Evolutionary conservation across 2,329 filamentous ascomycete genomes (phyloP).

Genomic region (Ophiostoma populinum): DNA sequence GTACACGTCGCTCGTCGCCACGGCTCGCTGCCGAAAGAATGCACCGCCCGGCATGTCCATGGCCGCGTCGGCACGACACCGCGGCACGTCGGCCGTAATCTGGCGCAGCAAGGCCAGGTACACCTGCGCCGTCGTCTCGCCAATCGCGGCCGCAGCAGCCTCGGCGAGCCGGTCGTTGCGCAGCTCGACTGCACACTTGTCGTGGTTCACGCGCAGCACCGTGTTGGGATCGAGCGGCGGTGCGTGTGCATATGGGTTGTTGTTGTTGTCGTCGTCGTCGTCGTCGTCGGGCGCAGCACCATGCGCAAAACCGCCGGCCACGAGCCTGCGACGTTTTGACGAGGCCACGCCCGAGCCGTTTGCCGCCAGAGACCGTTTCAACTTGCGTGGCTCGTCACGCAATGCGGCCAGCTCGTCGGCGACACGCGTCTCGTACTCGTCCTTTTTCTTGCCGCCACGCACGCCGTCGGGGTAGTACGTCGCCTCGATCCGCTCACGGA

Average conservation of each 20-base stretch:
- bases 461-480: conserved; percentile 33
- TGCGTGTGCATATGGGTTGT: no score
- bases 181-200: conserved; percentile 67
- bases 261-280: conserved; percentile 13
- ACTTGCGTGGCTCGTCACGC: conserved; percentile 30
- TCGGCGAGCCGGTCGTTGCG: conserved; percentile 62
- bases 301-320: conserved; percentile 27
- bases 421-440: conserved; percentile 40
- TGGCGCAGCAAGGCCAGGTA: conserved; percentile 58
- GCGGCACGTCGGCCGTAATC: conserved; percentile 49
- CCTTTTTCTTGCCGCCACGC: conserved; percentile 48
- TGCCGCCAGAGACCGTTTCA: conserved; percentile 34
- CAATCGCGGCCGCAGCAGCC: conserved; percentile 54
- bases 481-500: conserved; percentile 45
- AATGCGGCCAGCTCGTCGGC: conserved; percentile 34
- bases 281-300: conserved; percentile 24
- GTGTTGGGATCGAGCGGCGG: conserved; percentile 39
- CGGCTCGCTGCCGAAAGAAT: conserved; percentile 17
- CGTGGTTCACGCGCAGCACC: conserved; percentile 65
- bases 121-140: conserved; percentile 57
- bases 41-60: conserved; percentile 26
- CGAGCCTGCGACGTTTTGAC: conserved; percentile 39
- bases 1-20: conserved; percentile 39
- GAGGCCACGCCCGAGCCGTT: conserved; percentile 20
- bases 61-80: conserved; percentile 44